phyloP scores from a whole-genome alignment of 2,329 filamentous ascomycete genomes.

The Coniochaeta sp. region DNA sequence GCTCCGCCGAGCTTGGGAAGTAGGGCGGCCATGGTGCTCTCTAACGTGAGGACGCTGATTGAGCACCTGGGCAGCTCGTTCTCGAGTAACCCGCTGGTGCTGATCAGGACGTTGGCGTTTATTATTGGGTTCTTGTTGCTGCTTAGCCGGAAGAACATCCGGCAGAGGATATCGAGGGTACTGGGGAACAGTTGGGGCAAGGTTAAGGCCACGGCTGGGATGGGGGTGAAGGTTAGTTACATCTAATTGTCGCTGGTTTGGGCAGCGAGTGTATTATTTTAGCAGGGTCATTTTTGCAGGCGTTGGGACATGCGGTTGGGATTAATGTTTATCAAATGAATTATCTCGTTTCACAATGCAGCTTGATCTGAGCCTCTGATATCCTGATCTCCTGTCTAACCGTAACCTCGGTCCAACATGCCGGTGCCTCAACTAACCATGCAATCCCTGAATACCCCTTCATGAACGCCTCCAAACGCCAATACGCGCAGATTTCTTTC shows the following conservation, averaged over 20 bases:
- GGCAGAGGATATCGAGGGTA: slow-evolving; percentile 65
- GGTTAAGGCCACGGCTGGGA: slow-evolving; percentile 76
- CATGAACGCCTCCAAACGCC: background rate
- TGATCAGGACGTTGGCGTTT: slow-evolving; percentile 66
- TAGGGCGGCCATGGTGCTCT: slow-evolving; percentile 45
- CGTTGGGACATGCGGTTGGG: slow-evolving; percentile 2
- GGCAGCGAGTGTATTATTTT: slow-evolving; percentile 5
- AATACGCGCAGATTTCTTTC: background rate
- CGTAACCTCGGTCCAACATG: background rate
- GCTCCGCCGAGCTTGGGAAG: slow-evolving; percentile 31
- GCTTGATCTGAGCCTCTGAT: no score
- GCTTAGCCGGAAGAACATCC: slow-evolving; percentile 65
- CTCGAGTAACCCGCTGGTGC: slow-evolving; percentile 47
- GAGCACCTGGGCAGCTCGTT: slow-evolving; percentile 43
- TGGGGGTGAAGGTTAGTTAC: slow-evolving; percentile 97
- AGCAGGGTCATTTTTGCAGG: background rate
- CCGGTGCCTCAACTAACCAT: background rate
- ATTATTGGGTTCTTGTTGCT: slow-evolving; percentile 71
- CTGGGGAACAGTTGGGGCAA: slow-evolving; percentile 71
- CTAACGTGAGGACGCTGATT: slow-evolving; percentile 43
- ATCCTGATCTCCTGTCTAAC: background rate
- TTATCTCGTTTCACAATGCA: background rate
- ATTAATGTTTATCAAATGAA: slow-evolving; percentile 1
- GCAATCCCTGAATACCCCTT: background rate
- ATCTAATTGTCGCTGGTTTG: slow-evolving; percentile 47